These are phyloP conservation scores for Tylopilus felleus DNA, from an alignment of 768 basidiomycete species.

Conservation along the genomic window DNA sequence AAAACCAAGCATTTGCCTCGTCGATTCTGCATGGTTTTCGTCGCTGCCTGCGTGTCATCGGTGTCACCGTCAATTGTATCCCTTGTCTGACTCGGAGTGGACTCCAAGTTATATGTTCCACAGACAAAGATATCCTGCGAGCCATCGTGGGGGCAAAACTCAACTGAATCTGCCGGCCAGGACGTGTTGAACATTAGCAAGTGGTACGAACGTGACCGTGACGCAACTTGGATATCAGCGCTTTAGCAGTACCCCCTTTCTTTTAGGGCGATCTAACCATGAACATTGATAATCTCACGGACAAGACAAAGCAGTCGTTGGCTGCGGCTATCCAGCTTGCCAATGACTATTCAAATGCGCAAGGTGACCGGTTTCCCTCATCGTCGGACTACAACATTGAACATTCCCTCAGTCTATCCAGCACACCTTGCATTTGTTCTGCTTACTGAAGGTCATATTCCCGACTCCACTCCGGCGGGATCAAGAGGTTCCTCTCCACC, in stretches of 20 bases:
- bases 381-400: background rate
- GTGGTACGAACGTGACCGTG: background rate
- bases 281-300: conserved; percentile 74
- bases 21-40: conserved; percentile 38
- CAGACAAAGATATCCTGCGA: conserved; percentile 70
- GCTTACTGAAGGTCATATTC: conserved; percentile 58
- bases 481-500: conserved; percentile 40
- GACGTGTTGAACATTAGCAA: conserved; percentile 50
- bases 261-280: conserved; percentile 15
- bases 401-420: conserved; percentile 58
- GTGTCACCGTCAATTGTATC: conserved; percentile 1
- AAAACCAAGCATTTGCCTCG: conserved; percentile 76
- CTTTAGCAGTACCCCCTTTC: background rate
- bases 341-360: conserved; percentile 78
- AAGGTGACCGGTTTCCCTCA: conserved; percentile 45
- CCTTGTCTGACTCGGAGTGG: conserved; percentile 21
- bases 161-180: conserved; percentile 87
- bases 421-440: conserved; percentile 80
- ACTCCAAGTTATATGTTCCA: conserved; percentile 85
- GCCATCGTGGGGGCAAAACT: conserved; percentile 77
- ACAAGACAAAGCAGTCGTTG: conserved; percentile 72
- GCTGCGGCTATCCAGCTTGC: conserved; percentile 74
- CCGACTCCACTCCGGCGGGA: conserved; percentile 36
- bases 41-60: background rate
- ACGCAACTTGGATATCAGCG: background rate